phyloP scores from a whole-genome alignment of 225 moss, liverwort and hornwort genomes.

The Ulota crispa region DNA sequence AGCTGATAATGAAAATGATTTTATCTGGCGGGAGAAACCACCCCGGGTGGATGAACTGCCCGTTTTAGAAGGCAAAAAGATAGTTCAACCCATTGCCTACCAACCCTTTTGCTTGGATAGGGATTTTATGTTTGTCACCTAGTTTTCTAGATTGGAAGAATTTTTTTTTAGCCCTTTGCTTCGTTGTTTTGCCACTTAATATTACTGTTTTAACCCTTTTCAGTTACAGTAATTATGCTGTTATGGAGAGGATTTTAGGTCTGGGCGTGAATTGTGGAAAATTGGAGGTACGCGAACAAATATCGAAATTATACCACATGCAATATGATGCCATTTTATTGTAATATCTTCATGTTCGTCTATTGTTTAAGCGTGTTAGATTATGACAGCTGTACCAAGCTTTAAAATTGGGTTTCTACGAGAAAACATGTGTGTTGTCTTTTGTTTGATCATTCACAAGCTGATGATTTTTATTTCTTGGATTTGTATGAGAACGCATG shows the following conservation, averaged over 20 bases:
- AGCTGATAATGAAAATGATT: constrained; percentile 91
- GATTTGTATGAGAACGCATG: background rate
- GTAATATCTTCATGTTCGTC: background rate
- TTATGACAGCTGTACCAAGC: background rate
- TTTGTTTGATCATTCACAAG: background rate
- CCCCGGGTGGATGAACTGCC: constrained; percentile 90
- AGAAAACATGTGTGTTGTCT: background rate
- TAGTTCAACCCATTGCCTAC: constrained; percentile 80
- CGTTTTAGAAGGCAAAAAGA: constrained; percentile 81
- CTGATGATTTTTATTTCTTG: no score
- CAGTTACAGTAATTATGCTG: background rate
- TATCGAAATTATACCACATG: background rate
- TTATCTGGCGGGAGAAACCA: constrained; percentile 82
- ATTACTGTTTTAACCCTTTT: background rate
- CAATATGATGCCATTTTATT: background rate
- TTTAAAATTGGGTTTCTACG: background rate
- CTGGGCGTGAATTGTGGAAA: background rate
- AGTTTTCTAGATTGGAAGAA: constrained; percentile 11
- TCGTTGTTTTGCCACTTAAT: constrained; percentile 1
- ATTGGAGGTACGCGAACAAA: background rate
- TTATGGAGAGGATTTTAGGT: constrained; percentile 7
- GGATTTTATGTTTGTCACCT: constrained; percentile 92
- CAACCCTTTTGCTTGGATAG: constrained; percentile 89
- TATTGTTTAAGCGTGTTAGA: background rate
- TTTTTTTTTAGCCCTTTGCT: background rate